Base-by-base conservation (phyloP, 306 rosid genomes). In the Rosa multiflora region DNA sequence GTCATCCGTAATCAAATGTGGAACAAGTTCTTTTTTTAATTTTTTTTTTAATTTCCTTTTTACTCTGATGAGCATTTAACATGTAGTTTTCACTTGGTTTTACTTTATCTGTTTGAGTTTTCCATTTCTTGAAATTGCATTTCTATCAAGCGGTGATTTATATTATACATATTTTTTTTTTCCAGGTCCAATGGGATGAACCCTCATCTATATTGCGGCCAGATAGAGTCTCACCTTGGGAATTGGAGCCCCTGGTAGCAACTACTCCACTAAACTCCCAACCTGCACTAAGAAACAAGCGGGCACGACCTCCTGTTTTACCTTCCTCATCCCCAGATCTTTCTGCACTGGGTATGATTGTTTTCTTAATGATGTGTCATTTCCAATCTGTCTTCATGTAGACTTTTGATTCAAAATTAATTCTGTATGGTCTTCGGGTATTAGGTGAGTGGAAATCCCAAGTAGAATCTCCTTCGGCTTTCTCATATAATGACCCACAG, bases 161-260 rank as follows among this genome's bases (percentile, higher is more conserved):
- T 79, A 69, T 15, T 26, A 4, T 39, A 23, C 2, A n/a, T 13
- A 14, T 49, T 48, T 12, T 4, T 48, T 49, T 78, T 64, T 43
- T 76, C 86, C 88, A 94, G 98, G 97, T 94, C 76, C 99, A 94
- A 88, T 94, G 99, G 99, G 99, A 94, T 84, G 99, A 94, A 74
- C 94, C 95, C 7, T 94, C 99, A 52, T 87, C 95, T 7, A 94
- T 91, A 79, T 44, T 91, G 87, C 97, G 99, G 77, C 99, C 99
- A 47, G 99, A 94, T 74, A 88, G 87, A 86, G 99, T 94, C 78
- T 94, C 99, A 47, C 83, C 99, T 46, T 94, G 99, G 99, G 99
- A 94, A 75, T 83, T 94, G 89, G 99, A 94, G 88, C 97, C 99
- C 58, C 95, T 94, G 78, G 87, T 94, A 77, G 87, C 92, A 55